Conservation (phyloP, 768 basidiomycete species). For the Tephrocybe sp. region DNA sequence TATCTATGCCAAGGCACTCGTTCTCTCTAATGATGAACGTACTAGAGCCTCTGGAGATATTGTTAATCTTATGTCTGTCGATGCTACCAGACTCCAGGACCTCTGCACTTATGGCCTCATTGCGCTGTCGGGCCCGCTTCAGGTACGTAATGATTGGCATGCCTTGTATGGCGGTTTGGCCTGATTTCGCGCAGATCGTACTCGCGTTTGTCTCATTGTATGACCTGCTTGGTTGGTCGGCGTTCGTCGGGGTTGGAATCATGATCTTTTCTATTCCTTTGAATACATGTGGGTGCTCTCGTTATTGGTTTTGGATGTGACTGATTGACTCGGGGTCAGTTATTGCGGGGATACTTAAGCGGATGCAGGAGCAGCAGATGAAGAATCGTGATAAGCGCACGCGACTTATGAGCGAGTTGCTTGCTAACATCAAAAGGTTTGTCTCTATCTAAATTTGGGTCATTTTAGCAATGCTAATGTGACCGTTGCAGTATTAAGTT, state of each 20-base stretch:
- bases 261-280: conserved; percentile 84
- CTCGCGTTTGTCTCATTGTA: conserved; percentile 92
- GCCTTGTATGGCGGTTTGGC: background rate
- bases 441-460: background rate
- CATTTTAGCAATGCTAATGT: background rate
- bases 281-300: conserved; percentile 48
- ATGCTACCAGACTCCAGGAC: conserved; percentile 77
- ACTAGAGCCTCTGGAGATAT: conserved; percentile 86
- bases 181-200: conserved; percentile 51
- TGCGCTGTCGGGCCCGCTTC: conserved; percentile 81
- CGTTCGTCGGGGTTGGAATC: conserved; percentile 85
- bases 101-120: conserved; percentile 84
- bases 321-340: conserved; percentile 23
- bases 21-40: conserved; percentile 85
- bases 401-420: conserved; percentile 88
- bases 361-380: conserved; percentile 88
- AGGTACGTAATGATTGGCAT: conserved; percentile 74
- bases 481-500: conserved; percentile 70
- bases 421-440: conserved; percentile 86
- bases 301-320: background rate
- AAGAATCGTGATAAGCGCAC: conserved; percentile 87
- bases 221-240: conserved; percentile 87
- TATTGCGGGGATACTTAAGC: conserved; percentile 70
- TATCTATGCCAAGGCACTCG: conserved; percentile 85
- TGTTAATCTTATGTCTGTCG: conserved; percentile 92